These are phyloP conservation scores for Penicillium dipodomyicola DNA, from an alignment of 495 filamentous ascomycete species.

Conservation along the genomic window DNA sequence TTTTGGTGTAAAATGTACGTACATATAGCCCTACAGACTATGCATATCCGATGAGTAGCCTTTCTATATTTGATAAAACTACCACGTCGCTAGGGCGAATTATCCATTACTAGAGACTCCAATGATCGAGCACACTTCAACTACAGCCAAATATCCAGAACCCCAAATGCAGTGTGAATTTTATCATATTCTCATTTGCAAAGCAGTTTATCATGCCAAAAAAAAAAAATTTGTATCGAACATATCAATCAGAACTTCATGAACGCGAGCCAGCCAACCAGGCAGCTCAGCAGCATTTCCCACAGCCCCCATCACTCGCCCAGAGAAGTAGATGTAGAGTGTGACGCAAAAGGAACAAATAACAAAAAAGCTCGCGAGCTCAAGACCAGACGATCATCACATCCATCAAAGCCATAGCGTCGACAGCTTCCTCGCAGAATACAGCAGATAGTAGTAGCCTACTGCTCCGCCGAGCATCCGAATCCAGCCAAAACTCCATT, in stretches of 20 bases:
- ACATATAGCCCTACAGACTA: not conserved
- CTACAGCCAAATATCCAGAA: not conserved
- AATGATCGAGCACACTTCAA: not conserved
- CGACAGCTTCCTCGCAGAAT: not conserved
- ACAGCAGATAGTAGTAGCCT: not conserved
- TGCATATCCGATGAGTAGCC: not conserved
- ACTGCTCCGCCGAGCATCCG: not conserved
- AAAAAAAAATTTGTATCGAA: conserved; percentile 11
- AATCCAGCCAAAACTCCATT: conserved; percentile 5
- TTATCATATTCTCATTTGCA: conserved; percentile 5
- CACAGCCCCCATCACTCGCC: not conserved
- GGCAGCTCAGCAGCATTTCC: conserved; percentile 6
- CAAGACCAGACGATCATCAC: not conserved
- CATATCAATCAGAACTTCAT: conserved; percentile 16
- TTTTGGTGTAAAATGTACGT: not conserved
- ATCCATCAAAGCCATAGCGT: not conserved
- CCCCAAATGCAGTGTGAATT: not conserved
- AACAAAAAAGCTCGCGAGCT: not conserved
- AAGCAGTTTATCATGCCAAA: not conserved
- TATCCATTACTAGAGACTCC: not conserved
- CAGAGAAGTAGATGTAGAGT: not conserved
- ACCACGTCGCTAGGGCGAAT: not conserved
- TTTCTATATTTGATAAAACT: not conserved
- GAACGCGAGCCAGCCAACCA: not conserved
- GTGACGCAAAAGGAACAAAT: not conserved